A percentile compares a stretch with the other conserved stretches of the same genome.
These are phyloP conservation scores for Vigna reflexopilosa DNA, from an alignment of 306 rosid genomes.

Conservation along the genomic window DNA sequence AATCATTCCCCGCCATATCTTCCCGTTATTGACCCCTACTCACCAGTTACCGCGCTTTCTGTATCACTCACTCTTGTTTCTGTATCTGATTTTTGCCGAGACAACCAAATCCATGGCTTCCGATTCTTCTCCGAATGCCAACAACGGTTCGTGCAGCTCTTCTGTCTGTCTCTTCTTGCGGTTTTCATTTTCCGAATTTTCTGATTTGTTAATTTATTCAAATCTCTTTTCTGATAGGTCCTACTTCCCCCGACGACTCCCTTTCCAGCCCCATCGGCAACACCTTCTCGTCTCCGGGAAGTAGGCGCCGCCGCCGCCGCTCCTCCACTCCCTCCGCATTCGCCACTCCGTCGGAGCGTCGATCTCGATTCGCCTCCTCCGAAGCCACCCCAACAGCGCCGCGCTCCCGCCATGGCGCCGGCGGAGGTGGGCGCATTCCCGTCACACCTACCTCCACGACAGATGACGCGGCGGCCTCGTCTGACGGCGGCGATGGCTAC, in stretches of 20 bases:
- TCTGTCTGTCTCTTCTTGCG: not conserved
- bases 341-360: constrained; percentile 65
- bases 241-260: constrained; percentile 88
- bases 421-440: constrained; percentile 37
- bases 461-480: constrained; percentile 68
- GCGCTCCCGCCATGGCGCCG: constrained; percentile 51
- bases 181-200: not conserved
- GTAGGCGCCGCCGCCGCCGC: constrained; percentile 61
- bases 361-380: constrained; percentile 68
- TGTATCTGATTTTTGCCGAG: not conserved
- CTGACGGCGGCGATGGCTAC: constrained; percentile 85
- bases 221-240: constrained; percentile 52
- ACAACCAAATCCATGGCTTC: constrained; percentile 68
- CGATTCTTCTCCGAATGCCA: constrained; percentile 68
- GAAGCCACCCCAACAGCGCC: constrained; percentile 70
- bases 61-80: not conserved
- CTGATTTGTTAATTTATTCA: constrained; percentile 1
- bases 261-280: constrained; percentile 86
- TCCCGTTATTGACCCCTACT: constrained; percentile 7
- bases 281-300: constrained; percentile 73
- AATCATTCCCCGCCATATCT: constrained; percentile 56
- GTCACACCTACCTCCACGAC: constrained; percentile 82
- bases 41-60: not conserved
- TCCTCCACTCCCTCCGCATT: constrained; percentile 68
- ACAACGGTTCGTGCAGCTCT: constrained; percentile 55